Percentiles rank a stretch among this genome's conserved stretches.
Conservation (phyloP, 2,329 filamentous ascomycete species). For the Exophiala aquamarina region DNA sequence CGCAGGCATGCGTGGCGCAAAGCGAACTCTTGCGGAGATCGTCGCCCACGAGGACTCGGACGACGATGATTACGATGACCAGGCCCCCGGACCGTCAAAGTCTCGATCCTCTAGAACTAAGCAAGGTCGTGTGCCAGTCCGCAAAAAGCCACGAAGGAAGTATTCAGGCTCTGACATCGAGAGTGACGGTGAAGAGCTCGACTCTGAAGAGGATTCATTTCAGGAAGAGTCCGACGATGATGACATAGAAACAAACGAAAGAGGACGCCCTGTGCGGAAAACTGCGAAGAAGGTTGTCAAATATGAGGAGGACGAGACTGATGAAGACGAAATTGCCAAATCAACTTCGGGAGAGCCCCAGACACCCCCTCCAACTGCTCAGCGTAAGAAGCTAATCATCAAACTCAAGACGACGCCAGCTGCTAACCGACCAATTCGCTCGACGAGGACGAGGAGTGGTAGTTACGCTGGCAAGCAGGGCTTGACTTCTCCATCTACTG, state of each 20-base stretch:
- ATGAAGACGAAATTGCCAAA: slow-evolving; percentile 27
- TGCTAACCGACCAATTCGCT: slow-evolving; percentile 28
- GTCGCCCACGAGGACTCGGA: slow-evolving; percentile 45
- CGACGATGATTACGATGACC: slow-evolving; percentile 46
- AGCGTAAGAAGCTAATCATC: slow-evolving; percentile 29
- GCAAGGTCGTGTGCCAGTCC: slow-evolving; percentile 33
- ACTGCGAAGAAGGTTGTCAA: slow-evolving; percentile 55
- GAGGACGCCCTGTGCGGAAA: slow-evolving; percentile 56
- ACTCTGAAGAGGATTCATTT: slow-evolving; percentile 44
- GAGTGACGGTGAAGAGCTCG: slow-evolving; percentile 46
- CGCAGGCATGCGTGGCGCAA: slow-evolving; percentile 21
- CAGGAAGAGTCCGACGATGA: slow-evolving; percentile 38
- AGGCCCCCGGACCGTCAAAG: slow-evolving; percentile 30
- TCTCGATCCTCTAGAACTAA: slow-evolving; percentile 35
- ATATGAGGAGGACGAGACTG: slow-evolving; percentile 56
- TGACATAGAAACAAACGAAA: slow-evolving; percentile 53
- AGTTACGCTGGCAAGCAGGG: slow-evolving; percentile 32
- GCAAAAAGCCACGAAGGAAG: slow-evolving; percentile 37
- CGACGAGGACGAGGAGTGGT: slow-evolving; percentile 32
- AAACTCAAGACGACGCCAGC: slow-evolving; percentile 29
- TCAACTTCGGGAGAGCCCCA: slow-evolving; percentile 29
- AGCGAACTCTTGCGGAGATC: slow-evolving; percentile 45
- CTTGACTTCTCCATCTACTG: slow-evolving; percentile 30
- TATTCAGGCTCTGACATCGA: slow-evolving; percentile 41
- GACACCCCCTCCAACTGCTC: slow-evolving; percentile 25